phyloP scores from a whole-genome alignment of 225 moss, liverwort and hornwort genomes.

The Takakia lepidozioides region DNA sequence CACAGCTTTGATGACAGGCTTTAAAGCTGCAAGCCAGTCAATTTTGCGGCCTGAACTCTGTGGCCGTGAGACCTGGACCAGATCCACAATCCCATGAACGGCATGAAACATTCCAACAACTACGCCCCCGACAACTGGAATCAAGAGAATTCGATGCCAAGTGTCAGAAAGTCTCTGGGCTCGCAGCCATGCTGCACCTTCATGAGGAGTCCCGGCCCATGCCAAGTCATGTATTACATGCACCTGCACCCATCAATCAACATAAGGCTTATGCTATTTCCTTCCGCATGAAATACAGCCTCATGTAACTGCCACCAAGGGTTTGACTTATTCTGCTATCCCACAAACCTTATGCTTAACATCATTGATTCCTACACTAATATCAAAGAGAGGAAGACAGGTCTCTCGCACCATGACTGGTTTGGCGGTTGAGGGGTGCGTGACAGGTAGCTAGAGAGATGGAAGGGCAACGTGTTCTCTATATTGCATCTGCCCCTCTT shows the following conservation, averaged over 20 bases:
- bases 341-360: too few relatives aligned
- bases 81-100: conserved; percentile 50
- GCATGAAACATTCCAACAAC: conserved; percentile 82
- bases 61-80: conserved; percentile 44
- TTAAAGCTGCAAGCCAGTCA: conserved; percentile 68
- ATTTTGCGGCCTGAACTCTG: conserved; percentile 23
- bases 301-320: too few relatives aligned
- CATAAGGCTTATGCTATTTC: too few relatives aligned
- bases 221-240: conserved; percentile 78
- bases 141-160: conserved; percentile 70
- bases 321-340: too few relatives aligned
- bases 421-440: too few relatives aligned
- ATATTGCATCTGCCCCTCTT: too few relatives aligned
- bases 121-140: conserved; percentile 85
- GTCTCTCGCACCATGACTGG: too few relatives aligned
- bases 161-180: conserved; percentile 63
- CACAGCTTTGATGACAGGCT: conserved; percentile 61
- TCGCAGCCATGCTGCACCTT: conserved; percentile 89
- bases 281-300: too few relatives aligned
- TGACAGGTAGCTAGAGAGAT: too few relatives aligned
- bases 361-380: too few relatives aligned
- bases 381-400: too few relatives aligned
- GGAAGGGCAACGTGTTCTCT: too few relatives aligned
- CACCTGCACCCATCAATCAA: conserved; percentile 25
- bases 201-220: conserved; percentile 76